Base-by-base conservation (phyloP, 176 grass and related monocot species). In the Paspalum vaginatum region DNA sequence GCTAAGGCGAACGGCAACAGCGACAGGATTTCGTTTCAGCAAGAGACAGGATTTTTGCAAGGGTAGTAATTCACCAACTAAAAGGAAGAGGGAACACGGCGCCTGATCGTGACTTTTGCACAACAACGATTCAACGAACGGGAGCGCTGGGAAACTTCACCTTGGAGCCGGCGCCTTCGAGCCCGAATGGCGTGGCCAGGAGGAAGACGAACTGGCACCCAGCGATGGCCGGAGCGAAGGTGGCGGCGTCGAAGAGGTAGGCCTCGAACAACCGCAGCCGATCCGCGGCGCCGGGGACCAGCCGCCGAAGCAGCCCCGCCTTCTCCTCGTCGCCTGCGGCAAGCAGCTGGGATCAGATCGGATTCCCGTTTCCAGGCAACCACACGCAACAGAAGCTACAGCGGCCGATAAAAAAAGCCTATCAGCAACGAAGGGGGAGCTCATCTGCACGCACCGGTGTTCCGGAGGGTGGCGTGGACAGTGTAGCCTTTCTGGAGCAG, bases 171-270 rank as follows among this genome's bases (percentile, higher is more conserved):
- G 65, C 42, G 60, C 67, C 22, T 21, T 85, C 61, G 42, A 59
- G 68, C 9, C 74, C 6, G 53, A 37, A 71, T 0, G 81, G 87
- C 77, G 89, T 92, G 67, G 89, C 89, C 61, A 95, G 15, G 41
- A 92, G 83, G 85, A 95, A 92, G n/a, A 95, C 84, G 64, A 78
- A 86, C n/a, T 60, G 84, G 78, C 90, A 90, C 43, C 82, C 87
- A 54, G 43, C 52, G 78, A 95, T 87, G 38, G 89, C 81, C 11
- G 93, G 80, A 6, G 79, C 87, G 46, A 89, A 92, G 17, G 84
- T 80, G 55, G 61, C 49, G 45, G 93, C 85, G 25, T 89, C 74
- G 66, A 74, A 92, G 65, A 92, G 75, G 70, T 95, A 69, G 18
- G 93, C 89, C 22, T 92, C 48, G 57, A 92, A 95, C 66, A 95